A percentile compares a stretch with the other conserved stretches of the same genome.
These are phyloP conservation scores for Collybia mongolica DNA, from an alignment of 768 basidiomycete species.

Conservation along the genomic window DNA sequence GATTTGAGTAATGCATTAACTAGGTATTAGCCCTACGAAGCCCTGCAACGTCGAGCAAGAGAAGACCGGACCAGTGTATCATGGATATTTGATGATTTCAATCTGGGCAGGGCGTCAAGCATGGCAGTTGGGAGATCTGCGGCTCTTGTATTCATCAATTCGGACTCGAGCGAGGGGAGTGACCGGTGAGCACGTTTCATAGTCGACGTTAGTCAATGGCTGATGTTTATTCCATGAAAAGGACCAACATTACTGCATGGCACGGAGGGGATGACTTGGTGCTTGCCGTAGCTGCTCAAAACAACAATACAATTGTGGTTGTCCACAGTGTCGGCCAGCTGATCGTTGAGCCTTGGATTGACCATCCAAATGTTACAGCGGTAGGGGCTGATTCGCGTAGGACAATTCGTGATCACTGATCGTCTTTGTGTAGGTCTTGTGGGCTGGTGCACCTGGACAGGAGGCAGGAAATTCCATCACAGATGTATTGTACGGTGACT, in stretches of 20 bases:
- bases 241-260: conserved; percentile 75
- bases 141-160: conserved; percentile 78
- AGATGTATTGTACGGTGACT: conserved; percentile 69
- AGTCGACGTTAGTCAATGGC: not conserved
- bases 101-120: conserved; percentile 49
- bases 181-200: conserved; percentile 46
- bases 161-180: conserved; percentile 83
- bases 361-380: conserved; percentile 52
- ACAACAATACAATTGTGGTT: conserved; percentile 72
- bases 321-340: conserved; percentile 58
- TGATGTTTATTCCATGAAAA: conserved; percentile 31
- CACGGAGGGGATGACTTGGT: conserved; percentile 70
- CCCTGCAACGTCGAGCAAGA: conserved; percentile 70
- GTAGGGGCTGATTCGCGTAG: conserved; percentile 26
- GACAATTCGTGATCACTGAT: conserved; percentile 18
- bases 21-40: conserved; percentile 62
- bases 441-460: conserved; percentile 66
- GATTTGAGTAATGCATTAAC: no score
- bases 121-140: conserved; percentile 51
- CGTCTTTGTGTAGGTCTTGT: conserved; percentile 39
- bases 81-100: conserved; percentile 71
- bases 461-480: conserved; percentile 71
- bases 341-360: conserved; percentile 46
- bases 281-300: conserved; percentile 59
- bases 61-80: conserved; percentile 62